Evolutionary conservation across 2,329 filamentous ascomycete species (phyloP), one percentile per base, ranked within the genome.

Genomic region (Colletotrichum nymphaeae): DNA sequence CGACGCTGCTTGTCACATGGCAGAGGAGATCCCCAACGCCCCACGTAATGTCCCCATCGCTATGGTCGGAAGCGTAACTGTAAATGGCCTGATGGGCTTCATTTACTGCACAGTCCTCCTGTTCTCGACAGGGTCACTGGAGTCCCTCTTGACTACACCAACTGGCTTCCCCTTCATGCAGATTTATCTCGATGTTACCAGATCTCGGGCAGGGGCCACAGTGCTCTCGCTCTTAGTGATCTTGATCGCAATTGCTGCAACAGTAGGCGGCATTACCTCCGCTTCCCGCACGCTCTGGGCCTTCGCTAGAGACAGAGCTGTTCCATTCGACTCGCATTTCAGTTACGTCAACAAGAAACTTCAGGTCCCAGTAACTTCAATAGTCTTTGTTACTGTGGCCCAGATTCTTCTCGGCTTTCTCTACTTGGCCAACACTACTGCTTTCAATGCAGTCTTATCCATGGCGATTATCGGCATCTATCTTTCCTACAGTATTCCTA

Each of bases 61-160:
- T 9, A 82, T 82, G 80, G 74, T 83, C 0, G 79, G 80, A 3
- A 80, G 78, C 22, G 78, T 81, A 1, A 69, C 80, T 0, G 77
- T 85, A 26, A 88, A 88, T 53, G 86, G 85, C 0, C 64, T 88
- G 1, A 81, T 87, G 57, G 86, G 85, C 2, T 78, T 87, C 2
- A 78, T 79, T 2, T 87, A 83, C 69, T 79, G 78, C 28, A 79
- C 86, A 60, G 77, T 86, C 19, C 77, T 88, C 0, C 78, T 87
- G 1, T 88, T 83, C 76, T 84, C 81, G 0, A 80, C 85, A 0
- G 84, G 84, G 1, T 76, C 81, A 22, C 78, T 87, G 0, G 76
- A 84, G 1, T 75, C 77, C 0, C 76, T 87, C 0, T 78, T 86
- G 2, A 63, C 78, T 1, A 84, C 84, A 0, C 79, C 81, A 0